phyloP scores from a whole-genome alignment of 768 basidiomycete species.

The Grammothele lineata region DNA sequence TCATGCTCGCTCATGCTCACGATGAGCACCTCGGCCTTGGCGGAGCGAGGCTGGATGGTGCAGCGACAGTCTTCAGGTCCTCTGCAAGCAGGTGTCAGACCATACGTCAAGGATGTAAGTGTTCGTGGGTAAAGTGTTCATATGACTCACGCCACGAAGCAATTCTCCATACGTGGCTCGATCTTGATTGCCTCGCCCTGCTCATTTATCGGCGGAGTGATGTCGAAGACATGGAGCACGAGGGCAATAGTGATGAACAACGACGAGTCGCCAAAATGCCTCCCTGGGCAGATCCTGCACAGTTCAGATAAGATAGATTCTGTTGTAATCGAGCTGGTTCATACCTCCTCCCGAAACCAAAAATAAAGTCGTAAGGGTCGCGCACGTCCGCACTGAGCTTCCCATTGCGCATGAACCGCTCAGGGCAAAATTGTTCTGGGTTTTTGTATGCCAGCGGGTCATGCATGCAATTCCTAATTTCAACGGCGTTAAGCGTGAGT shows the following conservation, averaged over 20 bases:
- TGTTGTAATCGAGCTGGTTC: not conserved
- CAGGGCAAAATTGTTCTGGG: conserved; percentile 12
- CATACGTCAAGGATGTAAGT: not conserved
- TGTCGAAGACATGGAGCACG: conserved; percentile 8
- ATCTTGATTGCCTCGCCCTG: not conserved
- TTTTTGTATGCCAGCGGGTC: conserved; percentile 8
- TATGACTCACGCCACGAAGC: conserved; percentile 1
- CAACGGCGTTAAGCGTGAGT: not conserved
- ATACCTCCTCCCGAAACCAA: conserved; percentile 16
- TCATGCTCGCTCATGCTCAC: too few species aligned
- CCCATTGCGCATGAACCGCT: conserved; percentile 15
- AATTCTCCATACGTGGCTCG: not conserved
- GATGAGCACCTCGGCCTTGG: not conserved
- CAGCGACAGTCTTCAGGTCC: conserved; percentile 6
- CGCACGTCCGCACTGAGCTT: conserved; percentile 6
- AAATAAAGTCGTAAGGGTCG: conserved; percentile 9
- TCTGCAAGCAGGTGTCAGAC: not conserved
- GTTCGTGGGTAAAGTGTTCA: too few species aligned
- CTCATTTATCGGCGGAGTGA: conserved; percentile 4
- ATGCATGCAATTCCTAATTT: conserved; percentile 9
- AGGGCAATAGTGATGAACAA: conserved; percentile 14
- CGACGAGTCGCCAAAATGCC: conserved; percentile 6
- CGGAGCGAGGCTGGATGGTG: conserved; percentile 7
- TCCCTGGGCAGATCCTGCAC: conserved; percentile 16
- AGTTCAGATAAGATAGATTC: not conserved